phyloP scores from a whole-genome alignment of 1,284 basidiomycete species.

The Ceratobasidium sp. region DNA sequence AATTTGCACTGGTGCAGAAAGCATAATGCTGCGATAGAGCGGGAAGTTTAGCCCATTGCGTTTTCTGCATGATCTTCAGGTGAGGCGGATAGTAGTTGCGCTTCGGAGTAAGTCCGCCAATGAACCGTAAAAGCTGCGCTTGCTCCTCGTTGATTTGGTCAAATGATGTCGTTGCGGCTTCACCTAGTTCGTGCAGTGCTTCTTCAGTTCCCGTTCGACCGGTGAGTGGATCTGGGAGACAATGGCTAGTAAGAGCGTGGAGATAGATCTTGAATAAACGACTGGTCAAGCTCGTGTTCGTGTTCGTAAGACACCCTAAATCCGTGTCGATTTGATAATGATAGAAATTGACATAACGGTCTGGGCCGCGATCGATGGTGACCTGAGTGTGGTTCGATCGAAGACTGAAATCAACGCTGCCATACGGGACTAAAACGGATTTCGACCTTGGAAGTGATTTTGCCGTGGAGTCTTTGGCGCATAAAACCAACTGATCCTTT shows the following conservation, averaged over 20 bases:
- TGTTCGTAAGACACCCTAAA: slow-evolving; percentile 52
- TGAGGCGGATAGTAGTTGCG: slow-evolving; percentile 54
- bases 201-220: slow-evolving; percentile 57
- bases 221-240: slow-evolving; percentile 57
- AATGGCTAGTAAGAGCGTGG: slow-evolving; percentile 56
- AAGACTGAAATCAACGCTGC: slow-evolving; percentile 43
- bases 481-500: slow-evolving; percentile 41
- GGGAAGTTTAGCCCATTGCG: slow-evolving; percentile 50
- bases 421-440: slow-evolving; percentile 52
- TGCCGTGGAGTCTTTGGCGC: not conserved
- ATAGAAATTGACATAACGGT: slow-evolving; percentile 31
- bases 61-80: slow-evolving; percentile 53
- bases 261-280: slow-evolving; percentile 55
- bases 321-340: slow-evolving; percentile 54
- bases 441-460: slow-evolving; percentile 42
- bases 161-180: slow-evolving; percentile 54
- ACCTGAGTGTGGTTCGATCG: slow-evolving; percentile 38
- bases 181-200: slow-evolving; percentile 53
- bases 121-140: slow-evolving; percentile 49
- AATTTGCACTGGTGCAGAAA: slow-evolving; percentile 43
- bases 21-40: slow-evolving; percentile 50
- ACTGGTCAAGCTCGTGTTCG: slow-evolving; percentile 49
- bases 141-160: slow-evolving; percentile 49
- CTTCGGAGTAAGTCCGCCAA: slow-evolving; percentile 51
- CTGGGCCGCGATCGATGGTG: not conserved